Evolutionary conservation across 2,329 filamentous ascomycete species (phyloP).

Genomic region (Diaporthe sp.): DNA sequence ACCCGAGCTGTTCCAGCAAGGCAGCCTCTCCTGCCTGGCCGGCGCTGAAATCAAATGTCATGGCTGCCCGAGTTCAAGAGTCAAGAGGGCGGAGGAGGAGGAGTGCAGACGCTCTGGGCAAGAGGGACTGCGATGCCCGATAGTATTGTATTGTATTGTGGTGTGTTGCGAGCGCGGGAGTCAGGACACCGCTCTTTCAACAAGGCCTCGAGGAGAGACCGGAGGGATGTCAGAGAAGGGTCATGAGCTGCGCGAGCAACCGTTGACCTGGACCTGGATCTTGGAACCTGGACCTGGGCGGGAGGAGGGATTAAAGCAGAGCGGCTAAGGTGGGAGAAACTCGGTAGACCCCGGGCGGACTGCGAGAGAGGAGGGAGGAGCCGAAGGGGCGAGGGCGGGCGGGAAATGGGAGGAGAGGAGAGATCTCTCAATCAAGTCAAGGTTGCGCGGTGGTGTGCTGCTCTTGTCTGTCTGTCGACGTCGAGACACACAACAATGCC

Average conservation of each 20-base stretch:
- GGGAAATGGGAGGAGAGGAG: background rate
- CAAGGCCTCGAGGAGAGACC: conserved; percentile 46
- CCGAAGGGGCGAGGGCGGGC: background rate
- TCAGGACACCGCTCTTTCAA: conserved; percentile 63
- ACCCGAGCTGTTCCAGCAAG: conserved; percentile 71
- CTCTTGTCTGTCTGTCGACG: conserved; percentile 24
- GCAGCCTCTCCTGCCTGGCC: conserved; percentile 66
- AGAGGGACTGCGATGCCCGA: conserved; percentile 57
- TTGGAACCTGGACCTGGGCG: conserved; percentile 43
- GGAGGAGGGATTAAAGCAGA: conserved; percentile 47
- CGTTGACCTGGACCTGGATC: conserved; percentile 45
- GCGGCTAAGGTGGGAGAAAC: conserved; percentile 38
- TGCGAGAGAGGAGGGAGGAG: conserved; percentile 9
- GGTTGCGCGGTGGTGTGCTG: conserved; percentile 1
- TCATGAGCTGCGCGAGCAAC: conserved; percentile 45
- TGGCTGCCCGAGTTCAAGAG: conserved; percentile 53
- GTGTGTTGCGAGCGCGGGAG: conserved; percentile 52
- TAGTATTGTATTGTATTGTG: conserved; percentile 60
- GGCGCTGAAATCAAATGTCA: conserved; percentile 73
- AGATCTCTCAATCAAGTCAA: conserved; percentile 32
- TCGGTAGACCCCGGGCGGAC: conserved; percentile 34
- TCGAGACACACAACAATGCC: conserved; percentile 33
- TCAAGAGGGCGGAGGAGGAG: conserved; percentile 48
- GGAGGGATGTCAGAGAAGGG: conserved; percentile 54
- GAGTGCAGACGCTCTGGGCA: conserved; percentile 48